These are phyloP conservation scores for Butyriboletus loyo DNA, from an alignment of 768 basidiomycete genomes.

Conservation along the genomic window DNA sequence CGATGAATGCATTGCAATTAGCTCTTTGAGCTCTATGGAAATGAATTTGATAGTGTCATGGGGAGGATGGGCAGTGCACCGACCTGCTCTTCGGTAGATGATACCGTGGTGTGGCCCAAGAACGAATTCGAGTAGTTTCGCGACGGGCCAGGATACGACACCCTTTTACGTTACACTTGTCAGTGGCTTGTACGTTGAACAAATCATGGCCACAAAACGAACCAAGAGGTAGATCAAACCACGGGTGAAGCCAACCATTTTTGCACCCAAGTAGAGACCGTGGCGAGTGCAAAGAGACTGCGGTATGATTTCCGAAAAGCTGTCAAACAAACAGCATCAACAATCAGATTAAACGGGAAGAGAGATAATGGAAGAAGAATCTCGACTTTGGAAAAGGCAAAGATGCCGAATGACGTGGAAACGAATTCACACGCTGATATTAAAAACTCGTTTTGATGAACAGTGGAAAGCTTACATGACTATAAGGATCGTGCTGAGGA, in stretches of 20 bases:
- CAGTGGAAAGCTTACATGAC: slow-evolving; percentile 64
- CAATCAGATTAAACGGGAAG: neutral
- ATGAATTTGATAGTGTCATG: neutral
- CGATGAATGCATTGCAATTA: slow-evolving; percentile 84
- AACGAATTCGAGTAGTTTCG: slow-evolving; percentile 73
- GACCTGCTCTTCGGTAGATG: slow-evolving; percentile 76
- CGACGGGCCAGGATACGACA: slow-evolving; percentile 79
- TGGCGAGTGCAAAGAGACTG: slow-evolving; percentile 91
- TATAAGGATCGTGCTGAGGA: slow-evolving; percentile 80
- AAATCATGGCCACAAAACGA: neutral
- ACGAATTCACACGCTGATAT: neutral
- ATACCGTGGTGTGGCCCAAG: slow-evolving; percentile 88
- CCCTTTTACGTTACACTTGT: slow-evolving; percentile 40
- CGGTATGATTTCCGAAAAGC: slow-evolving; percentile 89
- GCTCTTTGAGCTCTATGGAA: slow-evolving; percentile 70
- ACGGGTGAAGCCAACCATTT: slow-evolving; percentile 72
- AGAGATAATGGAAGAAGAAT: neutral
- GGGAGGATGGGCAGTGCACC: neutral
- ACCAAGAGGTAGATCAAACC: slow-evolving; percentile 70
- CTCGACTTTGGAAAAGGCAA: neutral
- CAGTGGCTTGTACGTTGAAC: neutral
- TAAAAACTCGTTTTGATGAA: neutral
- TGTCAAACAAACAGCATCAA: slow-evolving; percentile 28
- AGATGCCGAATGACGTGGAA: neutral
- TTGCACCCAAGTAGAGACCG: slow-evolving; percentile 84